Evolutionary conservation across 352 stramenopile genomes (phyloP), one percentile per base, ranked within the genome.

Genomic region (Pythium guiyangense): DNA sequence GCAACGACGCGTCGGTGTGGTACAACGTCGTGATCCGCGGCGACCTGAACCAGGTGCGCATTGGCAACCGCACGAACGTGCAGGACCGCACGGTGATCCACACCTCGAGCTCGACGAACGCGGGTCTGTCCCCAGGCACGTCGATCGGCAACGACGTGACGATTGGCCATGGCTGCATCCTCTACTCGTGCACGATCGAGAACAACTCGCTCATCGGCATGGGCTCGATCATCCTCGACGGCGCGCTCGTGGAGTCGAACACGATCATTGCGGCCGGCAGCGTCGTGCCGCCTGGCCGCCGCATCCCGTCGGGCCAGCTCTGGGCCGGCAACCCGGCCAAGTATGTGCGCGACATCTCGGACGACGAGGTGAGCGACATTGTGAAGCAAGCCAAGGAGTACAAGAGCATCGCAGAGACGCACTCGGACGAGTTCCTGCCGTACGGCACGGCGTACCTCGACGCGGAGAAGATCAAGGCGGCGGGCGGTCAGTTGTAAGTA

Each of bases 281-380:
- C n/a, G 95, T 98, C 34, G 80, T 99, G 57, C 79, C 91, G 26
- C 77, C 82, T 62, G 86, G 89, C 48, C 80, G 82, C 59, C 78
- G 89, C 46, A 90, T 98, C 55, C 93, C 90, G 45, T 78, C 79
- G 42, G 92, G 92, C 58, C 94, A 99, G 71, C 84, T 97, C 48
- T 98, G 96, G 96, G 94, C 82, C n/a, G 96, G 96, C 60, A 98
- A 98, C 73, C 96, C 96, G 47, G 94, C 96, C 57, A 93, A 92
- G 67, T 98, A 96, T 79, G 73, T 98, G 44, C 86, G 85, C 40
- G 81, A 97, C 58, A 81, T 98, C 60, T 92, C 88, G 66, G 84
- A 96, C 60, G 90, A 97, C 62, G 95, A 97, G 67, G 80, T 96
- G 61, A 84, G 84, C 62, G 82, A 93, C 67, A 91, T 96, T 56